Conservation (phyloP, 176 grass and related monocot species). For the Oryza longistaminata region DNA sequence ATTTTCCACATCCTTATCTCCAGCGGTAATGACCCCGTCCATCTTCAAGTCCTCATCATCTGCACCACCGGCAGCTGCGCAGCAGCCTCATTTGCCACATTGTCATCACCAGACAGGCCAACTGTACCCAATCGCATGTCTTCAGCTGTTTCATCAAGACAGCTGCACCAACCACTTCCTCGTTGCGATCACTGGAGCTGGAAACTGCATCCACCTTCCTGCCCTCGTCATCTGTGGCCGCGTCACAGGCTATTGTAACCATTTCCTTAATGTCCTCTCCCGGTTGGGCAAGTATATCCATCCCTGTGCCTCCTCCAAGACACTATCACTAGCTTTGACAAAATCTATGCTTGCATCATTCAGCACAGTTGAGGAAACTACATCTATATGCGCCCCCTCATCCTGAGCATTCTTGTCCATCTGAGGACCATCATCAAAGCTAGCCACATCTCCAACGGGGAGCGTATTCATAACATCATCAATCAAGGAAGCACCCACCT, state of each 20-base stretch:
- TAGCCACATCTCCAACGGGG: neutral
- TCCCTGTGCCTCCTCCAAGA: neutral
- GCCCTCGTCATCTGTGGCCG: neutral
- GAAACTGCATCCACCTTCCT: slow-evolving; percentile 1
- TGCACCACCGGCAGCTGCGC: neutral
- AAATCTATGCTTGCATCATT: neutral
- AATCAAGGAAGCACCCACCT: slow-evolving; percentile 1
- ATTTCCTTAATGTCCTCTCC: neutral
- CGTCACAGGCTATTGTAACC: neutral
- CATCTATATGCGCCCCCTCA: slow-evolving; percentile 16
- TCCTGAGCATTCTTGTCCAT: slow-evolving; percentile 36
- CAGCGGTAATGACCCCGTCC: neutral
- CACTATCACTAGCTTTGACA: slow-evolving; percentile 18
- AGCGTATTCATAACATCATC: slow-evolving; percentile 14
- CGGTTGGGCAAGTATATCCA: slow-evolving; percentile 19
- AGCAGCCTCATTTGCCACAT: neutral
- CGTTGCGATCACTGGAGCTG: neutral
- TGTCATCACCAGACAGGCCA: slow-evolving; percentile 18
- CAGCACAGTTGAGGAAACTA: neutral
- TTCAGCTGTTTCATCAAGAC: slow-evolving; percentile 7
- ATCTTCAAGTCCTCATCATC: slow-evolving; percentile 26
- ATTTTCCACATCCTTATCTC: neutral
- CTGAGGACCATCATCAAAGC: slow-evolving; percentile 13
- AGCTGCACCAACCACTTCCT: neutral
- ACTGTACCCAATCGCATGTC: slow-evolving; percentile 29